phyloP scores from a whole-genome alignment of 2,329 filamentous ascomycete species.

The Drechslera avenae region DNA sequence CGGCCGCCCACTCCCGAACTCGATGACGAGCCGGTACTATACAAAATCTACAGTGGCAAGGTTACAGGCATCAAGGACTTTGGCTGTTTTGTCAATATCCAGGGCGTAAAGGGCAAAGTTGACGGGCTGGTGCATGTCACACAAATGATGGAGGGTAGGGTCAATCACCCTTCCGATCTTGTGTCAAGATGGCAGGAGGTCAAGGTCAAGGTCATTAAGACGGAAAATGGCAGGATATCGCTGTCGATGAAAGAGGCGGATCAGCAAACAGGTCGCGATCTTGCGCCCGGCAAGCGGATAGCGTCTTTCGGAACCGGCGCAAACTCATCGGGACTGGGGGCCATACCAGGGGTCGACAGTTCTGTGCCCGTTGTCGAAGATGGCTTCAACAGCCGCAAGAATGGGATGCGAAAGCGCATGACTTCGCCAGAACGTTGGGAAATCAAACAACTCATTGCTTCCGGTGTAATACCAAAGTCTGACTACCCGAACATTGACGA shows the following conservation, averaged over 20 bases:
- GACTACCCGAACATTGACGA: conserved; percentile 96
- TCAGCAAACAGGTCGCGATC: conserved; percentile 81
- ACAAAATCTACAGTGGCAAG: conserved; percentile 88
- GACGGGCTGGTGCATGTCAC: conserved; percentile 95
- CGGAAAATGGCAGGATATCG: conserved; percentile 80
- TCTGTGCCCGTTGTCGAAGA: conserved; percentile 68
- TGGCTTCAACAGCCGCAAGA: conserved; percentile 53
- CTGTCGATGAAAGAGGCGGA: conserved; percentile 98
- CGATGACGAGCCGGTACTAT: conserved; percentile 78
- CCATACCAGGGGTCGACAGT: conserved; percentile 55
- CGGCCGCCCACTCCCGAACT: conserved; percentile 72
- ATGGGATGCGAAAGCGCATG: conserved; percentile 81
- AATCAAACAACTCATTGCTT: conserved; percentile 93
- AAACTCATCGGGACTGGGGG: conserved; percentile 82
- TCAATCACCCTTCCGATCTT: conserved; percentile 90
- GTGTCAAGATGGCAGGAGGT: conserved; percentile 80
- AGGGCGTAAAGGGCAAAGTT: conserved; percentile 83
- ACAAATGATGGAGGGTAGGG: conserved; percentile 80
- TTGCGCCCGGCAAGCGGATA: conserved; percentile 77
- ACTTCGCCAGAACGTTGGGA: conserved; percentile 98
- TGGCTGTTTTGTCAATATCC: conserved; percentile 91
- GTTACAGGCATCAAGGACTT: conserved; percentile 95
- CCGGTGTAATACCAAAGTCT: conserved; percentile 87
- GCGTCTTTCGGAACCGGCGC: conserved; percentile 72
- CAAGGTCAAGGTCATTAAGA: conserved; percentile 89